Conservation (phyloP, 2,329 filamentous ascomycete genomes). For the Penicillium verrucosum region DNA sequence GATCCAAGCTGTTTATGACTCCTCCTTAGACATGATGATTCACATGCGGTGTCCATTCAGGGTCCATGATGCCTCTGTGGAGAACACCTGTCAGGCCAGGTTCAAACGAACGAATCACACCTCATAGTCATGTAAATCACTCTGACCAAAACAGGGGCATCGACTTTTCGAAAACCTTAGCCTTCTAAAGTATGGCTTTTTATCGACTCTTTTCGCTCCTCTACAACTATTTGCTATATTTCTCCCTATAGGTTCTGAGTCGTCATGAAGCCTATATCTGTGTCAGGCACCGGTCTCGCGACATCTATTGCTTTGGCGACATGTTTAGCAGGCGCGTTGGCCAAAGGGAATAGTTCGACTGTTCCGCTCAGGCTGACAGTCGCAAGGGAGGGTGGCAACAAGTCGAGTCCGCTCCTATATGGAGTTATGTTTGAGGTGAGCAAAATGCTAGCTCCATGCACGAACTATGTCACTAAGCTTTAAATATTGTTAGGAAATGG, state of each 20-base stretch:
- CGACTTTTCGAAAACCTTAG: not conserved
- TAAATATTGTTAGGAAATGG: constrained; percentile 29
- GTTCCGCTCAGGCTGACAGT: constrained; percentile 28
- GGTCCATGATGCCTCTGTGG: constrained; percentile 11
- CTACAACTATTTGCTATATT: not conserved
- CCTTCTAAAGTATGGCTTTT: not conserved
- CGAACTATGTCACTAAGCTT: not conserved
- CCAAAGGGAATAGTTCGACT: not conserved
- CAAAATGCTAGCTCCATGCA: not conserved
- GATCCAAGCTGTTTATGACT: not conserved
- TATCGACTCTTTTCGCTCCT: not conserved
- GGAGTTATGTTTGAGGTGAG: constrained; percentile 39
- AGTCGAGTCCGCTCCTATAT: constrained; percentile 34
- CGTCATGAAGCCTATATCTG: constrained; percentile 4
- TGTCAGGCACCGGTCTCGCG: not conserved
- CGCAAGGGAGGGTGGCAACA: constrained; percentile 27
- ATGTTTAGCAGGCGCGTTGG: not conserved
- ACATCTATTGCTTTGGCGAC: not conserved
- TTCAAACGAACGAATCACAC: constrained; percentile 1
- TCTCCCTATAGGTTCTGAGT: not conserved
- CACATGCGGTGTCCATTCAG: not conserved
- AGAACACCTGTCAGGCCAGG: not conserved
- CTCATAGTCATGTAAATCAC: not conserved
- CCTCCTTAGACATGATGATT: not conserved
- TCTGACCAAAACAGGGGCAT: not conserved